Evolutionary conservation across 352 stramenopile species (phyloP).

Genomic region (Pythium catenulatum): DNA sequence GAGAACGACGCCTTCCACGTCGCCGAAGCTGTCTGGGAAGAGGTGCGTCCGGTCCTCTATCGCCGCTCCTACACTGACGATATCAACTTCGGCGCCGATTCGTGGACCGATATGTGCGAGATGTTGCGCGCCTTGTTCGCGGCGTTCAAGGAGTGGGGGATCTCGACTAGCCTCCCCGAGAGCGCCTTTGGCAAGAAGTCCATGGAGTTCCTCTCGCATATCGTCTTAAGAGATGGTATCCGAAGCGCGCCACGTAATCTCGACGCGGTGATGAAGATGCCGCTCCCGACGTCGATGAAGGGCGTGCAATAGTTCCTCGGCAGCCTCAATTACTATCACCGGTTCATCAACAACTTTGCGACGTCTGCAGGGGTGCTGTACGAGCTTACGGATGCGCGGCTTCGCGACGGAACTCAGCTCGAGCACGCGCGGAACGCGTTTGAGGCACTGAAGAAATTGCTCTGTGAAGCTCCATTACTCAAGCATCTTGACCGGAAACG

Average conservation of each 20-base stretch:
- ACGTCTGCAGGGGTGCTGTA: conserved; percentile 6
- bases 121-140: neutral
- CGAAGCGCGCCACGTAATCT: neutral
- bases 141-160: neutral
- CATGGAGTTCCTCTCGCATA: conserved; percentile 39
- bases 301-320: conserved; percentile 45
- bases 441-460: conserved; percentile 26
- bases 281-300: conserved; percentile 32
- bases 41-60: no score
- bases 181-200: conserved; percentile 32
- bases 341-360: conserved; percentile 43
- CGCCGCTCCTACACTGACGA: conserved; percentile 31
- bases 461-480: neutral
- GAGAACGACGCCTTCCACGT: no score
- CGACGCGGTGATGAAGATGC: neutral
- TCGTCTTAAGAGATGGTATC: neutral
- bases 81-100: neutral
- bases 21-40: no score
- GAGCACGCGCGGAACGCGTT: conserved; percentile 12
- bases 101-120: neutral
- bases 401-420: conserved; percentile 3
- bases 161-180: no score
- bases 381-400: conserved; percentile 15
- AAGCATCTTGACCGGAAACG: neutral
- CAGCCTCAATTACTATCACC: conserved; percentile 38